Evolutionary conservation across 208 protist species (phyloP).

Genomic region (Novymonas esmeraldas): DNA sequence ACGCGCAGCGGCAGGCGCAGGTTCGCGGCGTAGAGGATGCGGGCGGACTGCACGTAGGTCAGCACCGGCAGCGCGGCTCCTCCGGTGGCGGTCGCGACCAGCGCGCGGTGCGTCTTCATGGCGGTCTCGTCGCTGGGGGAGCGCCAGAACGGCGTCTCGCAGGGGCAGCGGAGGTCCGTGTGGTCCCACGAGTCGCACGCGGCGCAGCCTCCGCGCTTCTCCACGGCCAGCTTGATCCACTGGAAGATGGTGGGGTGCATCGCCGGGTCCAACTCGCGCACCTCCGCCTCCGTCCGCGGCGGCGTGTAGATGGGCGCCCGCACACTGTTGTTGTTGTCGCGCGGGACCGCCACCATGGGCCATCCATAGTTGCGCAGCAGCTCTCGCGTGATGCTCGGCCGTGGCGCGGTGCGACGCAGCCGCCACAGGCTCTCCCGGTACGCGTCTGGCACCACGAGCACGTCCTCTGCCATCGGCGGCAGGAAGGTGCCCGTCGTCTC

Average conservation of each 20-base stretch:
- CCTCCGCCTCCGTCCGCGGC: slow-evolving; percentile 48
- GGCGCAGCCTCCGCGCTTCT: slow-evolving; percentile 63
- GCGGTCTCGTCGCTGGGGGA: slow-evolving; percentile 39
- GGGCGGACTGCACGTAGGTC: slow-evolving; percentile 68
- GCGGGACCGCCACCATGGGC: slow-evolving; percentile 8
- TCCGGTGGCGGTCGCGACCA: slow-evolving; percentile 21
- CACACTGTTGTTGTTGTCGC: slow-evolving; percentile 45
- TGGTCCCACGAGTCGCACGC: slow-evolving; percentile 83
- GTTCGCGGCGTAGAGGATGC: slow-evolving; percentile 56
- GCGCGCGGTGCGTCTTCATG: slow-evolving; percentile 22
- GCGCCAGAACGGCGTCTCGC: slow-evolving; percentile 67
- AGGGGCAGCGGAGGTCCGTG: slow-evolving; percentile 68
- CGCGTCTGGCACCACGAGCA: slow-evolving; percentile 58
- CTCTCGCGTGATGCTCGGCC: slow-evolving; percentile 68
- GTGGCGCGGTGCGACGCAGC: slow-evolving; percentile 56
- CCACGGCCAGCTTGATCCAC: slow-evolving; percentile 65
- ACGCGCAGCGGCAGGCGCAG: slow-evolving; percentile 64
- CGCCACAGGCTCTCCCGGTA: slow-evolving; percentile 84
- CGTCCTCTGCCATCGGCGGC: slow-evolving; percentile 34
- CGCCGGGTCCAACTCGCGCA: slow-evolving; percentile 57
- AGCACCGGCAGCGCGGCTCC: slow-evolving; percentile 23
- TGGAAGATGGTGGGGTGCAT: slow-evolving; percentile 69
- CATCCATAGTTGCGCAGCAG: slow-evolving; percentile 74
- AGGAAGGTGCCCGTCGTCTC: slow-evolving; percentile 64
- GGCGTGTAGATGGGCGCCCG: slow-evolving; percentile 36